Evolutionary conservation across 495 filamentous ascomycete genomes (phyloP), one percentile per base, ranked within the genome.

Genomic region (Tuber brumale): DNA sequence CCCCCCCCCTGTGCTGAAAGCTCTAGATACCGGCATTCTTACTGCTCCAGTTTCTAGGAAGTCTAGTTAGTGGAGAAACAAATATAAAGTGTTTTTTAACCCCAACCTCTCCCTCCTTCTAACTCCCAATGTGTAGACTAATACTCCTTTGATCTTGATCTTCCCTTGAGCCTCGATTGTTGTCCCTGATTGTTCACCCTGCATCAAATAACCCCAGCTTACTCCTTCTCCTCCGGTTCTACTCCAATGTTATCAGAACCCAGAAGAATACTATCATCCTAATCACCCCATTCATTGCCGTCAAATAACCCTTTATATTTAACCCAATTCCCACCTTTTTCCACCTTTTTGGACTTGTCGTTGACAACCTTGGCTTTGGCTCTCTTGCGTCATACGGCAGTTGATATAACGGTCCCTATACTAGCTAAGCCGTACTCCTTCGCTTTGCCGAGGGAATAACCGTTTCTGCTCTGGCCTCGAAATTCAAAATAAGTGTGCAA

Each of bases 31-130:
- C 37, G 37, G 37, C 5, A 16, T 70, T 72, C 42, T 78, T 71
- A 46, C 70, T 71, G n/a, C 72, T 72, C 51, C 9, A 61, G 27
- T 31, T 31, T 31, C 51, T n/a, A 4, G 51, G 23, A 8, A 27
- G n/a, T 16, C n/a, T 44, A 72, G 48, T 14, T 27, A 75, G 51
- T 27, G 43, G 45, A 45, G 51, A 79, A 79, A 72, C 61, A 70
- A 73, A 76, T 80, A 80, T 79, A 79, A 80, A 76, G 57, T 61
- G 70, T 79, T 76, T 76, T 69, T 71, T 43, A 70, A 39, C 57
- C 78, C 45, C 72, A 75, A 44, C 48, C 69, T 37, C 72, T 79
- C 71, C 76, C 75, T n/a, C 76, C 75, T n/a, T 75, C 45, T 75
- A 73, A 69, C 76, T 79, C 70, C 70, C 72, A 75, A 70, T 44